These are phyloP conservation scores for Biscogniauxia marginata DNA, from an alignment of 2,329 filamentous ascomycete species.

Conservation along the genomic window DNA sequence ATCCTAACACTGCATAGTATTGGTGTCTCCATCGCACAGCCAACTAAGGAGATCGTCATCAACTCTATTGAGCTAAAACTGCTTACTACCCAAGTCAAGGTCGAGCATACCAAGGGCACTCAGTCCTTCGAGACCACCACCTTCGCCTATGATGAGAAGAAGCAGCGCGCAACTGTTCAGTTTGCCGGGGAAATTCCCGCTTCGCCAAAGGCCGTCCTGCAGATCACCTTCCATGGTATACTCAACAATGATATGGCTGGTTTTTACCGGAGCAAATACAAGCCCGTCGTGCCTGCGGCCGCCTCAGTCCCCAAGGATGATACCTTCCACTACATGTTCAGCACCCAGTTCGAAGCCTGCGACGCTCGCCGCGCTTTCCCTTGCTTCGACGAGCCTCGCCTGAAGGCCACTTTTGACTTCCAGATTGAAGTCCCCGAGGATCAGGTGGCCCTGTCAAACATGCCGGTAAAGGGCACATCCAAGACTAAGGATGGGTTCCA, in stretches of 20 bases:
- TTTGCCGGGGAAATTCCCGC: slow-evolving; percentile 71
- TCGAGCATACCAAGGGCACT: slow-evolving; percentile 56
- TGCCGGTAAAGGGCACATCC: slow-evolving; percentile 77
- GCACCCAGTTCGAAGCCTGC: slow-evolving; percentile 96
- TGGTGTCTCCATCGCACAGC: slow-evolving; percentile 67
- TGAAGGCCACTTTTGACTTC: slow-evolving; percentile 95
- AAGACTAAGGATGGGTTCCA: slow-evolving; percentile 64
- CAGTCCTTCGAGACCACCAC: slow-evolving; percentile 59
- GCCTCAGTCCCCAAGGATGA: slow-evolving; percentile 74
- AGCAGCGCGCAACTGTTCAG: slow-evolving; percentile 76
- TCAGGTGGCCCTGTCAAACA: slow-evolving; percentile 89
- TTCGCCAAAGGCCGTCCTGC: slow-evolving; percentile 63
- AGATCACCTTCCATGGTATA: slow-evolving; percentile 73
- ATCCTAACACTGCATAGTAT: slow-evolving; percentile 51
- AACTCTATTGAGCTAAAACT: slow-evolving; percentile 86
- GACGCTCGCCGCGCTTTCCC: slow-evolving; percentile 94
- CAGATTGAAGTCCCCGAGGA: slow-evolving; percentile 87
- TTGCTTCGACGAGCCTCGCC: slow-evolving; percentile 96
- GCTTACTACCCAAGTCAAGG: slow-evolving; percentile 58
- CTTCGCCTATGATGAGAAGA: slow-evolving; percentile 78
- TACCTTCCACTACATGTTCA: slow-evolving; percentile 73
- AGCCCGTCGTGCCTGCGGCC: slow-evolving; percentile 69
- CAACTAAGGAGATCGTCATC: slow-evolving; percentile 74
- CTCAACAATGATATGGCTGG: slow-evolving; percentile 92
- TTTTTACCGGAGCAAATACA: slow-evolving; percentile 94